These are phyloP conservation scores for Saccharomycopsis olivae DNA, from an alignment of 805 yeast genomes.

Conservation along the genomic window DNA sequence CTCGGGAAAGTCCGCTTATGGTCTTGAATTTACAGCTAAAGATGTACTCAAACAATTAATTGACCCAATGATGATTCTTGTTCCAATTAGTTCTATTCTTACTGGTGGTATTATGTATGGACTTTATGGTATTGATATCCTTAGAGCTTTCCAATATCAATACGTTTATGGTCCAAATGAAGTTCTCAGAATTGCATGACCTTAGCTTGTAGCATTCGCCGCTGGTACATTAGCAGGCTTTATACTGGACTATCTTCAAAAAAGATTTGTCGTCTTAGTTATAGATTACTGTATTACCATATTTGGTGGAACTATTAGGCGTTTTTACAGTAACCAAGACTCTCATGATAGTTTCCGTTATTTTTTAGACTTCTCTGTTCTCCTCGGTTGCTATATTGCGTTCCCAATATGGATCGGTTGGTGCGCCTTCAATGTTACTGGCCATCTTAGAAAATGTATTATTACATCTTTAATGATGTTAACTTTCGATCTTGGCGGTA, in stretches of 20 bases:
- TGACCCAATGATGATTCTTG: background rate
- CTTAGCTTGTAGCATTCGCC: background rate
- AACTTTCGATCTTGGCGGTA: conserved; percentile 27
- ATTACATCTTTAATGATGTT: conserved; percentile 53
- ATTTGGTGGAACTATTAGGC: background rate
- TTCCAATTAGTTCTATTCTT: background rate
- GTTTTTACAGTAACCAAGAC: background rate
- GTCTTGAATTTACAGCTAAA: conserved; percentile 17
- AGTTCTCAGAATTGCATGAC: background rate
- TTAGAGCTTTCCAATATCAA: background rate
- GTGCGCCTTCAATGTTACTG: conserved; percentile 51
- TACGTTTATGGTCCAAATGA: background rate
- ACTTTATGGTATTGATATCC: background rate
- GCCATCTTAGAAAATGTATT: conserved; percentile 49
- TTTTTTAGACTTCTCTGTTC: conserved; percentile 53
- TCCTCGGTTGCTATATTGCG: conserved; percentile 47
- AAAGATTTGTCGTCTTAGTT: background rate
- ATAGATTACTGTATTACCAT: background rate
- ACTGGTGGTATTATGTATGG: background rate
- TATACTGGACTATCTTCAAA: background rate
- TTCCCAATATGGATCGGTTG: conserved; percentile 57
- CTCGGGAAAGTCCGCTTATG: conserved; percentile 20
- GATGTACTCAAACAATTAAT: background rate
- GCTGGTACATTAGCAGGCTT: background rate
- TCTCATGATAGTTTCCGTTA: conserved; percentile 22